Evolutionary conservation across 2,329 filamentous ascomycete genomes (phyloP), one percentile per base, ranked within the genome.

Genomic region (Periglandula ipomoeae): DNA sequence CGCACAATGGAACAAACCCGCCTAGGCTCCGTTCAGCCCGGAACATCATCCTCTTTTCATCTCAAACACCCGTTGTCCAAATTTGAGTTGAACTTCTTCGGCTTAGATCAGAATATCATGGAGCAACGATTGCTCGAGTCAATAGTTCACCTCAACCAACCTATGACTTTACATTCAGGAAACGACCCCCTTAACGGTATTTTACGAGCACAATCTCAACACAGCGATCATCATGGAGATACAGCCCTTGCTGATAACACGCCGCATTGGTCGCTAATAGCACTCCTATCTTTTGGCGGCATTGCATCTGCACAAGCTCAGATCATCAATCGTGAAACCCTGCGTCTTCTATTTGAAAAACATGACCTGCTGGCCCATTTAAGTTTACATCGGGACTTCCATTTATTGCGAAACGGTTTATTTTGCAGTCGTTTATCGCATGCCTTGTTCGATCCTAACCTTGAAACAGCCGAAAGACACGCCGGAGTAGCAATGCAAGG

Each of bases 371-470:
- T 80, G 15, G 70, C 78, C 2, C 89, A 97, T 60, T 69, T 97
- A 0, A 72, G 74, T 4, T 61, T 95, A 1, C 89, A 95, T 58
- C 81, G 80, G 51, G 78, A 84, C 39, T 96, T 93, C 55, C 87
- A 94, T 46, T 75, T 97, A 1, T 73, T 97, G 6, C 86, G 89
- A 2, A 89, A 93, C 57, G 89, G 89, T 5, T 74, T 87, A 15
- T 96, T 96, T 62, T 82, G 85, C 46, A 85, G 84, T 45, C 81
- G 84, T 1, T 74, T 98, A 1, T 85, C 87, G 0, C 82, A 89
- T 47, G 85, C 89, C 1, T 73, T 98, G 0, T 97, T 97, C 58
- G 85, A 90, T 52, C 81, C 89, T 0, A 83, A 94, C 22, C 75
- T 93, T 44, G 83, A 87, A 56, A 86, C 84, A 23, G 85, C 89